Conservation (phyloP, 1,284 basidiomycete species). For the Heterobasidion annosum region DNA sequence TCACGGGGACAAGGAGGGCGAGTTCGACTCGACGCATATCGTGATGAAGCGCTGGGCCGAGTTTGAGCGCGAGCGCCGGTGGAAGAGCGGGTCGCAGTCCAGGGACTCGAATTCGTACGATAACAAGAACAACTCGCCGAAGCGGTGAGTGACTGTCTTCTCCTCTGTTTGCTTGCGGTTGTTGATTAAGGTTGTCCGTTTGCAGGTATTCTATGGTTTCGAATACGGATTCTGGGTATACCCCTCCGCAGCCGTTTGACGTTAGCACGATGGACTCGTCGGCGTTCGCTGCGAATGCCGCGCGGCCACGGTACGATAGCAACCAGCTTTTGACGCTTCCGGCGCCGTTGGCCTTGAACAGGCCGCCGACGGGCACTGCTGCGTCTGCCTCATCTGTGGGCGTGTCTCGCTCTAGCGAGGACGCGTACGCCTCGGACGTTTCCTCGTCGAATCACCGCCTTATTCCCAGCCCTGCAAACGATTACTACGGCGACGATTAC, state of each 20-base stretch:
- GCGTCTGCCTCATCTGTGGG: conserved; percentile 32
- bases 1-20: conserved; percentile 89
- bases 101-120: conserved; percentile 74
- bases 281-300: conserved; percentile 20
- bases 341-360: conserved; percentile 50
- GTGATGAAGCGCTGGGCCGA: conserved; percentile 99
- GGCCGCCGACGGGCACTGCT: conserved; percentile 38
- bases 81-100: conserved; percentile 81
- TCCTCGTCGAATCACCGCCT: conserved; percentile 47
- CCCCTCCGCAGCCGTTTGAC: conserved; percentile 42
- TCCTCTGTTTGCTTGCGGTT: conserved; percentile 6
- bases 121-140: conserved; percentile 31
- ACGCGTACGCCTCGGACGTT: conserved; percentile 47
- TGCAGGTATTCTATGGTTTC: conserved; percentile 74
- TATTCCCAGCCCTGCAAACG: conserved; percentile 39
- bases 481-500: conserved; percentile 29
- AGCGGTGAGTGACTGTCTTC: conserved; percentile 39
- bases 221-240: conserved; percentile 59
- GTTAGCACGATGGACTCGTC: conserved; percentile 56
- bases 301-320: conserved; percentile 55
- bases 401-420: conserved; percentile 53
- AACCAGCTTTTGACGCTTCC: conserved; percentile 63
- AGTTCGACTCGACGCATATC: conserved; percentile 93
- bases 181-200: conserved; percentile 34
- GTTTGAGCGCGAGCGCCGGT: conserved; percentile 93